Evolutionary conservation across 2,329 filamentous ascomycete genomes (phyloP), one percentile per base, ranked within the genome.

Genomic region (Elsinoe batatas): DNA sequence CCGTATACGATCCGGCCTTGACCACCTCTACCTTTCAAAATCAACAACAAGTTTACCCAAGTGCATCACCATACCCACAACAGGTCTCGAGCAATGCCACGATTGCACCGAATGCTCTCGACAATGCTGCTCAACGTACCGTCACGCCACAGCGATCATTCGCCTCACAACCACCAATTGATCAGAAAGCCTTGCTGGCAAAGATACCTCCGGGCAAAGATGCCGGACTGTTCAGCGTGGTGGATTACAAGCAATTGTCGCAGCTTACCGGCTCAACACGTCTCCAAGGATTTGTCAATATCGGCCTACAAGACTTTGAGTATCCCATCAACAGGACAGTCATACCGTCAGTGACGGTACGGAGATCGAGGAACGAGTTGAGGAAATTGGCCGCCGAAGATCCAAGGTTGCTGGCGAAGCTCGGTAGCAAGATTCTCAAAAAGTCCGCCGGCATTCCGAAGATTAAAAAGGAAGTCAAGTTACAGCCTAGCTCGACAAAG

Each of bases 341-440:
- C 15, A 30, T 59, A 67, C 58, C 61, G 71, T 69, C 71, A 42
- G 58, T 67, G 13, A 75, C 74, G 56, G 65, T 65, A 2, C 64
- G 69, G 35, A 68, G 75, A 53, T 77, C 75, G 13, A 66, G 72
- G 43, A 75, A 73, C 47, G 74, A 76, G 37, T 61, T 76, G 43
- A 71, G 71, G 56, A 69, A 65, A 54, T 63, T 71, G 11, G 73
- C 71, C 22, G 69, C 67, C 3, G 69, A 69, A 43, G 72, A 75
- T 57, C 68, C 69, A 26, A 69, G 67, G 47, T 62, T 76, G 13
- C 63, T 70, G 37, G 62, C 65, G 30, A 71, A 68, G 62, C 63
- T 71, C 44, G 61, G 65, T 26, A 69, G 69, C 61, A 68, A 66
- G 55, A 61, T 64, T 10, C 57, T 59, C 22, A 69, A 63, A 57